Evolutionary conservation across 2,329 filamentous ascomycete species (phyloP).

Genomic region (Verticillium dahliae): DNA sequence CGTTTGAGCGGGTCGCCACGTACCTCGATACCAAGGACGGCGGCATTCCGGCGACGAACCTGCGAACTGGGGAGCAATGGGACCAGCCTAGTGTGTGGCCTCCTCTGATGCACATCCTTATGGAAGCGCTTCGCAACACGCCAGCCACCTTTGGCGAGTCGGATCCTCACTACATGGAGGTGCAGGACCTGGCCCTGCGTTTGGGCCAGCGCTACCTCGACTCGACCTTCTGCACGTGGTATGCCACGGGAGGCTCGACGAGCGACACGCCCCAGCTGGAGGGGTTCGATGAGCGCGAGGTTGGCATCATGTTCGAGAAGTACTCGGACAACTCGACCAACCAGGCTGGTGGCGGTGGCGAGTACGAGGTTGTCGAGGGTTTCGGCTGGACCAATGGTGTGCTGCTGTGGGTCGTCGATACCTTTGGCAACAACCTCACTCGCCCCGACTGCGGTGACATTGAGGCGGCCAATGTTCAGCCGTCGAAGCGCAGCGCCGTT

Average conservation of each 20-base stretch:
- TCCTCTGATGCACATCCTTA: conserved; percentile 58
- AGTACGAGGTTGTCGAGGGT: conserved; percentile 63
- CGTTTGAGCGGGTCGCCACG: conserved; percentile 44
- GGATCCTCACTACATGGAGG: conserved; percentile 46
- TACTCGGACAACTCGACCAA: conserved; percentile 56
- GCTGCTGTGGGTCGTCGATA: conserved; percentile 58
- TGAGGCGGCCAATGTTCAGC: conserved; percentile 28
- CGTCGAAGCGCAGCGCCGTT: conserved; percentile 32
- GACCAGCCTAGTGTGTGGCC: conserved; percentile 67
- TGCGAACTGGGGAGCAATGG: conserved; percentile 59
- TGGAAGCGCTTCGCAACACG: conserved; percentile 54
- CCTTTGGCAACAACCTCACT: conserved; percentile 48
- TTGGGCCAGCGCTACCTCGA: conserved; percentile 62
- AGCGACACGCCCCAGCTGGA: conserved; percentile 41
- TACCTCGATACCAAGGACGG: conserved; percentile 47
- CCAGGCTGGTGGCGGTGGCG: conserved; percentile 56
- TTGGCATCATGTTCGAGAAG: conserved; percentile 65
- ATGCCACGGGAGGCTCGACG: conserved; percentile 57
- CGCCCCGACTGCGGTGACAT: conserved; percentile 50
- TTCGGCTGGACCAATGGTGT: conserved; percentile 69
- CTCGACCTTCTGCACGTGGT: conserved; percentile 65
- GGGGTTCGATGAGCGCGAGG: conserved; percentile 32
- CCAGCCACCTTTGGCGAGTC: conserved; percentile 47
- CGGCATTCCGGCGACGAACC: conserved; percentile 57
- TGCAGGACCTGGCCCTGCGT: conserved; percentile 48